A percentile compares a stretch with the other conserved stretches of the same genome.
Evolutionary conservation across 2,329 filamentous ascomycete genomes (phyloP).

Genomic region (Arthrobotrys megalospora): DNA sequence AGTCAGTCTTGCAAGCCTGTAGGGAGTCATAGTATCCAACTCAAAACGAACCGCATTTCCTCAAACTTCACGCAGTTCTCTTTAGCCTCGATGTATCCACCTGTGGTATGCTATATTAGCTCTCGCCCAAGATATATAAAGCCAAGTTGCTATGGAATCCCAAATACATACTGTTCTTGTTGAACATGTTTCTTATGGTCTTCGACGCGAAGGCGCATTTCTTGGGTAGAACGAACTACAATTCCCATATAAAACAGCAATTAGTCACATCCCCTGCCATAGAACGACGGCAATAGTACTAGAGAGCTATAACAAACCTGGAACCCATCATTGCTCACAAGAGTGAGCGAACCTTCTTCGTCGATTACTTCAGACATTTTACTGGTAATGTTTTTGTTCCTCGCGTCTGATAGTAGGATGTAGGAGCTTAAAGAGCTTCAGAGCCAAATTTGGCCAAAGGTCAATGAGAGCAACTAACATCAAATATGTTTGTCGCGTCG

Average conservation of each 20-base stretch:
- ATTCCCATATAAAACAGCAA: neutral
- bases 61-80: slow-evolving; percentile 74
- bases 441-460: neutral
- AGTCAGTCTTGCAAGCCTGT: neutral
- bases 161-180: slow-evolving; percentile 73
- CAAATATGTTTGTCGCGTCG: slow-evolving; percentile 9
- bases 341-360: slow-evolving; percentile 73
- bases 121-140: neutral
- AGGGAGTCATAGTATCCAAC: neutral
- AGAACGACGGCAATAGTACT: neutral
- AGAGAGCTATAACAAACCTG: slow-evolving; percentile 63
- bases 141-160: neutral
- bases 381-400: neutral
- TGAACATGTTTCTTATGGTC: slow-evolving; percentile 76
- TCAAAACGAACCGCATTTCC: slow-evolving; percentile 72
- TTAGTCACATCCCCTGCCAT: neutral
- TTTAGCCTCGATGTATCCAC: slow-evolving; percentile 70
- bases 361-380: slow-evolving; percentile 50
- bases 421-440: slow-evolving; percentile 26
- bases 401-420: slow-evolving; percentile 20
- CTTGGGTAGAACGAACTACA: slow-evolving; percentile 74
- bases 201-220: slow-evolving; percentile 75
- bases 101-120: slow-evolving; percentile 5
- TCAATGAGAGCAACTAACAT: neutral
- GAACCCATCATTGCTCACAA: slow-evolving; percentile 76